Base-by-base conservation (phyloP, 2,329 filamentous ascomycete genomes). In the Colletotrichum orbiculare region DNA sequence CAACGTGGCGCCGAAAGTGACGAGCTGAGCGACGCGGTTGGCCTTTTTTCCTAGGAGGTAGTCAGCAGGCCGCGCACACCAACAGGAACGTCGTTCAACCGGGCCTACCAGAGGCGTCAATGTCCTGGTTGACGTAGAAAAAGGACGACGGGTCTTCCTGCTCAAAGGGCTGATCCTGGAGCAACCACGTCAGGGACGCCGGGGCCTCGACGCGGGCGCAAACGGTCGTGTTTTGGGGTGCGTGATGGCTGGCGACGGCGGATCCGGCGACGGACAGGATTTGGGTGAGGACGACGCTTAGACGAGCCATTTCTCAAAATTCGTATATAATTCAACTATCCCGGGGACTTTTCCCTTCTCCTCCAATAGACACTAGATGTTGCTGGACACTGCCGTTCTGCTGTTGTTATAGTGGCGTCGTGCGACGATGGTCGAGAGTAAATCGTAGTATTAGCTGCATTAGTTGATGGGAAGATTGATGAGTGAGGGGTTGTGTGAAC, bases 81-180 rank as follows among this genome's bases (percentile, higher is more conserved):
- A 17, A 13, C 15, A 15, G 10, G 10, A 6, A 35, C 6, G 38
- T 35, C 4, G 41, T 1, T 33, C 6, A 10, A 2, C 35, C 17
- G 6, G 35, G 34, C 49, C 17, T 54, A 66, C 64, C 64, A 41
- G 64, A 45, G 43, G 64, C 64, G 49, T 64, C 64, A 35, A 64
- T 64, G 33, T 66, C 64, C 34, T 66, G 64, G 39, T 66, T 66
- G 48, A 66, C 64, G 60, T 66, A 66, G 48, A 66, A 66, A n/a
- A 66, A 66, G n/a, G 60, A 49, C 13, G 60, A 64, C 43, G 64
- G 64, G 25, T 66, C 64, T 34, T 63, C 64, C 42, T 59, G 64
- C 43, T 64, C 64, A 46, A 66, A 66, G 48, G 64, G 60, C 55
- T 66, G 64, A 42, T 66, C 64, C 34, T 64, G 60, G 38, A 66